Base-by-base conservation (phyloP, 1,139 yeast species). In the Blastobotrys apis region DNA sequence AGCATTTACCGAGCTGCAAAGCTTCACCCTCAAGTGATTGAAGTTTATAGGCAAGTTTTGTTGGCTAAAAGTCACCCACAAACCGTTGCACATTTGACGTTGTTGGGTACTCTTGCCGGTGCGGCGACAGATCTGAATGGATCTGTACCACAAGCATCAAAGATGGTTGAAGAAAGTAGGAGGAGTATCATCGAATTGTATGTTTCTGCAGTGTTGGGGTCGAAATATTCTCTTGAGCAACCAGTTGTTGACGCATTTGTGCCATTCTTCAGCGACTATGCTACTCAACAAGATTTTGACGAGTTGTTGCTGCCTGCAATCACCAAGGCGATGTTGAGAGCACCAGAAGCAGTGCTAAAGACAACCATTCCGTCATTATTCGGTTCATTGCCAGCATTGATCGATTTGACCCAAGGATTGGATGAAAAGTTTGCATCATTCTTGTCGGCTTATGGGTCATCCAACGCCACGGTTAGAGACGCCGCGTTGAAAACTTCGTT, bases 311-410 rank as follows among this genome's bases (percentile, higher is more conserved):
- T 81, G 8, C 87, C 94, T 2, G 71, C 75, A 15, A 59, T 90
- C 41, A 92, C 86, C 53, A 88, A 85, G 59, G 77, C 94, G 0
- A 73, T 84, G 41, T 71, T 92, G 57, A 77, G 97, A 61, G 80
- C 95, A 2, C 84, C 97, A 0, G 97, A 88, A 59, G 66, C 71
- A 30, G 76, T 87, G 0, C 75, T 85, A 52, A 73, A 74, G 5
- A 57, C 68, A 27, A 65, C 81, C 13, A 58, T 78, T 17, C 81
- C 83, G 0, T 65, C 71, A 2, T 59, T 85, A 20, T 67, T 80
- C 41, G 45, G 54, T 2, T 60, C 69, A 27, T 49, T 80, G 13
- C 50, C 68, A 4, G 50, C 60, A 1, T 54, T 57, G 16, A 55
- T 71, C 31, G 73, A 76, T 46, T 53, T 74, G 8, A 54, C 71